phyloP scores from a whole-genome alignment of 352 stramenopile genomes.

The Pythium diclinum region DNA sequence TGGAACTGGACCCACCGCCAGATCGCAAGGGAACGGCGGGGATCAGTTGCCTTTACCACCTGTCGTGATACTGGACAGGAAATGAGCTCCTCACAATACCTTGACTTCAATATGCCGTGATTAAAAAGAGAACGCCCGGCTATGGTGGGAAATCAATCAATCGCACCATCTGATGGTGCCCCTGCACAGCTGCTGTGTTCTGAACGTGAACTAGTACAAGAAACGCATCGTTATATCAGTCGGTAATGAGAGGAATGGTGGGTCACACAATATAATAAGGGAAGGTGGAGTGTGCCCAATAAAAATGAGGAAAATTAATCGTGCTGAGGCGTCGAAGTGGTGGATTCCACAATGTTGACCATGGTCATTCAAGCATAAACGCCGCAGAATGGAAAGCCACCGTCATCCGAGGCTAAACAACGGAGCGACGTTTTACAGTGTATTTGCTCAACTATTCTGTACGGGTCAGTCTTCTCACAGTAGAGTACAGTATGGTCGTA shows the following conservation, averaged over 20 bases:
- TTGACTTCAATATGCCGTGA: conserved; percentile 6
- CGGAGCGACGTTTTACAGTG: too few species aligned
- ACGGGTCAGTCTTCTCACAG: too few species aligned
- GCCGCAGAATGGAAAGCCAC: not conserved
- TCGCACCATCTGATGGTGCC: not conserved
- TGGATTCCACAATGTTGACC: not conserved
- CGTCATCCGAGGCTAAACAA: not conserved
- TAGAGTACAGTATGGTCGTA: not conserved
- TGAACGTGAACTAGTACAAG: too few species aligned
- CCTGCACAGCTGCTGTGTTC: not conserved
- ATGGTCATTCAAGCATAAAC: not conserved
- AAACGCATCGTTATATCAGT: too few species aligned
- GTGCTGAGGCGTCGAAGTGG: not conserved
- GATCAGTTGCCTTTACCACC: not conserved
- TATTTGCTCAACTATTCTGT: too few species aligned
- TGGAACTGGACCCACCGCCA: not conserved
- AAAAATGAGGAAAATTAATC: not conserved
- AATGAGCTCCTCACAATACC: not conserved
- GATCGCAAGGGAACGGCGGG: not conserved
- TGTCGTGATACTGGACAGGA: not conserved
- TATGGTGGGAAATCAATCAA: not conserved
- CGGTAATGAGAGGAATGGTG: too few species aligned
- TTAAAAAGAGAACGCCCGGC: not conserved
- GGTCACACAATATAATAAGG: too few species aligned
- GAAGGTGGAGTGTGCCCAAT: too few species aligned